Evolutionary conservation across 257 asterid species (phyloP).

Genomic region (Plantago ovata): DNA sequence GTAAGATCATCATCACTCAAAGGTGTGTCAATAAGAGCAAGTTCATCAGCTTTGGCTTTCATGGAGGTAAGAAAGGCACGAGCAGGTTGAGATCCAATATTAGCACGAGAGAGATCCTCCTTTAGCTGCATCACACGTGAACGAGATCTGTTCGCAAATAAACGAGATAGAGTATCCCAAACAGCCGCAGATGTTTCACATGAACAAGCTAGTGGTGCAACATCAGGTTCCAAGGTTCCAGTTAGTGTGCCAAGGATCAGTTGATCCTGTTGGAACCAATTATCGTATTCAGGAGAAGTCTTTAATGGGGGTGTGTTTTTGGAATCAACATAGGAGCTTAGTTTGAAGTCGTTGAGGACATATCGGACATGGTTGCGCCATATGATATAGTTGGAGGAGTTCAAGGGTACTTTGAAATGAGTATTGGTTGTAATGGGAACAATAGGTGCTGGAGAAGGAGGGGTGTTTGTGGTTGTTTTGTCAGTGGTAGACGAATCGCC

Average conservation of each 20-base stretch:
- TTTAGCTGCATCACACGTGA: neutral
- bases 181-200: neutral
- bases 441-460: too few relatives aligned
- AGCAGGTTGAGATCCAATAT: neutral
- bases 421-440: too few relatives aligned
- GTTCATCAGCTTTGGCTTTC: neutral
- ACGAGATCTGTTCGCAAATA: neutral
- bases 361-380: too few relatives aligned
- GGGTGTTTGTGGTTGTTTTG: too few relatives aligned
- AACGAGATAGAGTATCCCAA: neutral
- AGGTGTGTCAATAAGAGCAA: neutral
- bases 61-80: neutral
- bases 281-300: neutral
- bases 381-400: too few relatives aligned
- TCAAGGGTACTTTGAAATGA: too few relatives aligned
- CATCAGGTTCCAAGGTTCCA: neutral
- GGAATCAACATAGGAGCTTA: too few relatives aligned
- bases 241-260: neutral
- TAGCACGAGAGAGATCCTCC: neutral
- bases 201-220: neutral
- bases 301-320: neutral
- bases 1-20: neutral
- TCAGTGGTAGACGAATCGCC: too few relatives aligned
- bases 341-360: too few relatives aligned
- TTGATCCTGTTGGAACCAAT: neutral